These are phyloP conservation scores for Hypoxylon sp. DNA, from an alignment of 2,329 filamentous ascomycete species.

Conservation along the genomic window DNA sequence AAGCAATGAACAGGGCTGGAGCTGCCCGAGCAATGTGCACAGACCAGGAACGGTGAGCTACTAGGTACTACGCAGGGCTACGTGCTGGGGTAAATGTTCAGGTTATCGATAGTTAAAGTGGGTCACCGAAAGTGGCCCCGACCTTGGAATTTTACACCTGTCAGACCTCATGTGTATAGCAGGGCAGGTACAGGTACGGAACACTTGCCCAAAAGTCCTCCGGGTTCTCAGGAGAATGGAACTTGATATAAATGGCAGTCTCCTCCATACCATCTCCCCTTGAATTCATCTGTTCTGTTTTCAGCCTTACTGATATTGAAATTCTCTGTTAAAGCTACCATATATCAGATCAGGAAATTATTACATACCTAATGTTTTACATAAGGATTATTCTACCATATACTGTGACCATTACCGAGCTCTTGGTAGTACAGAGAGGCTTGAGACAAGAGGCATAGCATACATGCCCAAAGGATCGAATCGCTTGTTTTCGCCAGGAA, in stretches of 20 bases:
- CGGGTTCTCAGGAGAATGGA: conserved; percentile 37
- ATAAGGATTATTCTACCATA: conserved; percentile 2
- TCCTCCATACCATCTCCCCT: conserved; percentile 22
- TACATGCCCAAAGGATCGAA: conserved; percentile 28
- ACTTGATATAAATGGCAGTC: conserved; percentile 37
- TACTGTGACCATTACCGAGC: conserved; percentile 5
- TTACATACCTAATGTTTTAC: conserved; percentile 5
- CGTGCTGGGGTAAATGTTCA: not conserved
- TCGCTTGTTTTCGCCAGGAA: conserved; percentile 17
- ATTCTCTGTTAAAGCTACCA: not conserved
- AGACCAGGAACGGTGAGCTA: not conserved
- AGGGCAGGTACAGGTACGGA: conserved; percentile 4
- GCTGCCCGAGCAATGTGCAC: conserved; percentile 10
- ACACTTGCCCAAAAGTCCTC: conserved; percentile 32
- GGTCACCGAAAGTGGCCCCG: not conserved
- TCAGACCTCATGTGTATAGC: not conserved
- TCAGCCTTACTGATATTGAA: conserved; percentile 27
- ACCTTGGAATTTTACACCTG: not conserved
- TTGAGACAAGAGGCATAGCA: conserved; percentile 22
- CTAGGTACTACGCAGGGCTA: no score
- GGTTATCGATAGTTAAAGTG: not conserved
- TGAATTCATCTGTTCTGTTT: conserved; percentile 8
- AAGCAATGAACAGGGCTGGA: conserved; percentile 12
- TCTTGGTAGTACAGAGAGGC: conserved; percentile 7
- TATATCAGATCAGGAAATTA: not conserved